phyloP scores from a whole-genome alignment of 495 filamentous ascomycete genomes.

The Aspergillus indologenus region DNA sequence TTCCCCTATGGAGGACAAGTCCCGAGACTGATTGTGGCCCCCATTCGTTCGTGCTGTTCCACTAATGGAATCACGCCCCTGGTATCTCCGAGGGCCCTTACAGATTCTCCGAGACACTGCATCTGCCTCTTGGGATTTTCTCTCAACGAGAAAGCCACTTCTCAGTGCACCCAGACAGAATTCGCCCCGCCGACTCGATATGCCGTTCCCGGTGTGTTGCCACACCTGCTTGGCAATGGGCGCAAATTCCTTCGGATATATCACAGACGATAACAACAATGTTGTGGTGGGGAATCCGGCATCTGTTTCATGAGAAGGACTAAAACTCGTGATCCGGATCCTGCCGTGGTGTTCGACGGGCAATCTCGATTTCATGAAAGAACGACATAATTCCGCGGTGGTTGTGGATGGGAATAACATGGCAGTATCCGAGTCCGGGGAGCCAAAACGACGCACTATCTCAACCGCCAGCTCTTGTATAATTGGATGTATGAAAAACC shows the following conservation, averaged over 20 bases:
- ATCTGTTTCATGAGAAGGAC: slow-evolving; percentile 45
- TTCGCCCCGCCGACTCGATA: slow-evolving; percentile 88
- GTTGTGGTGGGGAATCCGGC: slow-evolving; percentile 29
- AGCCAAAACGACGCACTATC: slow-evolving; percentile 62
- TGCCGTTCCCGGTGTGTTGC: slow-evolving; percentile 94
- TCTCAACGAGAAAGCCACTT: slow-evolving; percentile 64
- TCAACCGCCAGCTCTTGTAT: slow-evolving; percentile 72
- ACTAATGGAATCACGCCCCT: slow-evolving; percentile 50
- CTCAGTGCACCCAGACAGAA: slow-evolving; percentile 75
- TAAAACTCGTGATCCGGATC: slow-evolving; percentile 66
- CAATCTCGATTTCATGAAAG: slow-evolving; percentile 64
- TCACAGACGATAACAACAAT: slow-evolving; percentile 65
- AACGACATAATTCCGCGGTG: slow-evolving; percentile 63
- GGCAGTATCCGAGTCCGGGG: slow-evolving; percentile 56
- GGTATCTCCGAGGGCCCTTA: slow-evolving; percentile 72
- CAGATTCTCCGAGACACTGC: slow-evolving; percentile 42
- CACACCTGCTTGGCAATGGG: slow-evolving; percentile 82
- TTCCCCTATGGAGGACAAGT: slow-evolving; percentile 15
- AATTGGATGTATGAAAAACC: slow-evolving; percentile 87
- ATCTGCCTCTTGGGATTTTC: slow-evolving; percentile 24
- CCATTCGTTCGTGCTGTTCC: slow-evolving; percentile 21
- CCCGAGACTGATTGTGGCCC: slow-evolving; percentile 2
- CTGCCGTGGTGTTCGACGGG: slow-evolving; percentile 43
- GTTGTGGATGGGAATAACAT: slow-evolving; percentile 75
- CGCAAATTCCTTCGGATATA: slow-evolving; percentile 65